Evolutionary conservation across 371 early-diverging fungal species (phyloP), one percentile per base, ranked within the genome.

Genomic region (Parasitella parasitica): DNA sequence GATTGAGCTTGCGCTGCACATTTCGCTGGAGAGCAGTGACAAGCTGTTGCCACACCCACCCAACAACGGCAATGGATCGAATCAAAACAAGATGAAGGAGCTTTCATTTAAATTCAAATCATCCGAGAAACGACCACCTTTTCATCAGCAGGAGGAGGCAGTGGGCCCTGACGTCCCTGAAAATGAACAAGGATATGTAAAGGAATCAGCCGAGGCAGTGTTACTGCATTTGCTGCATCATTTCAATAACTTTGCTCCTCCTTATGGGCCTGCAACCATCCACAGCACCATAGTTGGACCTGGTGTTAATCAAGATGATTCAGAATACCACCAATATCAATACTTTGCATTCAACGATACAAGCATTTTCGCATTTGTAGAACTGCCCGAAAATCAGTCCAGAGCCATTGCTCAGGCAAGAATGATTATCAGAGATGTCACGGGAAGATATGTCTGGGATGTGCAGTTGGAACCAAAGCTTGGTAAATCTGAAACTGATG

Each of bases 371-470:
- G 85, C 86, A 8, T 73, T 86, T 53, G 71, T 83, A 6, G 91
- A 90, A 56, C 55, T 82, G 26, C 73, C 82, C 6, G 71, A 76
- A 11, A 64, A 51, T 12, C 76, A 74, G 15, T 59, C 70, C 5
- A 55, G 69, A 58, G 41, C 30, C 4, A 8, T 0, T 20, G 53
- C 70, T 35, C 72, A 73, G 51, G 73, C 80, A 2, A 84, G 91
- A 16, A 73, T 91, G 15, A 84, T 90, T 37, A 71, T 91, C 22
- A 84, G 94, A 30, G 89, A 93, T 66, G 65, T 87, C 37, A 89
- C 91, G 5, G 94, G 94, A 0, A 81, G 90, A 18, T 93, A 91
- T 71, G 78, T 82, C 1, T 94, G 94, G 94, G 93, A 94, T 58
- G 76, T 83, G 0, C 75, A 81, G 24, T 60, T 89, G 9, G 90